Evolutionary conservation across 78 protist species (phyloP).

Genomic region (Polysphondylium violaceum): DNA sequence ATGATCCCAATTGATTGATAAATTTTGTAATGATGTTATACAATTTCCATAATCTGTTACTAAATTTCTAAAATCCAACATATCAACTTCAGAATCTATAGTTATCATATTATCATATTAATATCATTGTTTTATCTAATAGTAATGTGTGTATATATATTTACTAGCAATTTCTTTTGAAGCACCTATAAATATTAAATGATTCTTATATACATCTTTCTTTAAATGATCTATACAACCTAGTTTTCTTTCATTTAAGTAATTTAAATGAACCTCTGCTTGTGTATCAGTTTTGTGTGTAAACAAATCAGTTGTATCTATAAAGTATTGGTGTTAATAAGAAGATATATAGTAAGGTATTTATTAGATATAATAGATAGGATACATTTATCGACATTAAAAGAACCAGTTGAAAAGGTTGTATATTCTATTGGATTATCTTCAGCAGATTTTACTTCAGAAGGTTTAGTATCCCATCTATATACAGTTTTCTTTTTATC

Average conservation of each 20-base stretch:
- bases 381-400: constrained; percentile 54
- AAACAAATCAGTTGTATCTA: constrained; percentile 68
- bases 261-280: constrained; percentile 19
- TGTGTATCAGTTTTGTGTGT: constrained; percentile 37
- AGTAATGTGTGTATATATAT: not conserved
- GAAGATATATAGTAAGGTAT: not conserved
- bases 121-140: too few relatives aligned
- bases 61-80: constrained; percentile 76
- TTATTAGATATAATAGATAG: not conserved
- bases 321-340: not conserved
- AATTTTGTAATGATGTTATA: constrained; percentile 49
- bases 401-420: constrained; percentile 20
- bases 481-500: constrained; percentile 72
- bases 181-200: constrained; percentile 71
- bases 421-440: constrained; percentile 47
- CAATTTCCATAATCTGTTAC: constrained; percentile 62
- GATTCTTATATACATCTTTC: constrained; percentile 79
- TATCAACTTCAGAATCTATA: constrained; percentile 73
- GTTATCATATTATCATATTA: not conserved
- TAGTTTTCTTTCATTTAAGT: constrained; percentile 51
- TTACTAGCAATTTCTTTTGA: constrained; percentile 80
- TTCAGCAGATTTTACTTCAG: constrained; percentile 6
- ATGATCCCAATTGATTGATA: constrained; percentile 71
- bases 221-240: constrained; percentile 71
- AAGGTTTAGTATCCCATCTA: constrained; percentile 40